Evolutionary conservation across 257 asterid genomes (phyloP).

Genomic region (Plectranthus barbatus): DNA sequence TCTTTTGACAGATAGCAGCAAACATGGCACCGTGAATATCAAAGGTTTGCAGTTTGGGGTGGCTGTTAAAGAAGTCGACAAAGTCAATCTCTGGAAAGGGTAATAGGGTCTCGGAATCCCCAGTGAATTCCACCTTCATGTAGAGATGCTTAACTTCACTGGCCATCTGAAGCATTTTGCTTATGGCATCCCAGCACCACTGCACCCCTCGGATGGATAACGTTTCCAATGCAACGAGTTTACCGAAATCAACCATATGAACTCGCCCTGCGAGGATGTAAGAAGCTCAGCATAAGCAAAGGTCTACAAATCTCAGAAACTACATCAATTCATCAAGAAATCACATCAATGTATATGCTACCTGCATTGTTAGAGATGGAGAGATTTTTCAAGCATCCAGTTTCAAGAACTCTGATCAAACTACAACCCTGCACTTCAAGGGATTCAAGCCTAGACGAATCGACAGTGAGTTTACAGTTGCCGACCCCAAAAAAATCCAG

Average conservation of each 20-base stretch:
- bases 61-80: conserved; percentile 88
- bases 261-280: conserved; percentile 52
- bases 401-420: conserved; percentile 53
- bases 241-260: conserved; percentile 64
- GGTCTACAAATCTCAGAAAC: not conserved
- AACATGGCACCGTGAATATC: conserved; percentile 98
- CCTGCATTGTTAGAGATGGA: conserved; percentile 81
- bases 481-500: conserved; percentile 80
- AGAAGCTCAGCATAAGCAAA: not conserved
- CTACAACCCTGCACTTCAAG: conserved; percentile 95
- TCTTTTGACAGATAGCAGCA: conserved; percentile 93
- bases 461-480: conserved; percentile 47
- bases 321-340: not conserved
- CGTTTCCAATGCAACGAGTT: conserved; percentile 61
- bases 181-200: conserved; percentile 90
- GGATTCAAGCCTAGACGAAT: conserved; percentile 46
- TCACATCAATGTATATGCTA: conserved; percentile 2
- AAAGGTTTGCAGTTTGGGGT: conserved; percentile 67
- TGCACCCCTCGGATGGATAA: conserved; percentile 81
- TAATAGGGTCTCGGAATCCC: conserved; percentile 55
- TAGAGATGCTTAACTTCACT: conserved; percentile 80
- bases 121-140: conserved; percentile 96
- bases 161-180: conserved; percentile 72
- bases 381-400: conserved; percentile 49
- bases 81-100: conserved; percentile 90